A percentile compares a stretch with the other conserved stretches of the same genome.
Evolutionary conservation across 495 filamentous ascomycete genomes (phyloP).

Genomic region (Hypoxylon fuscum): DNA sequence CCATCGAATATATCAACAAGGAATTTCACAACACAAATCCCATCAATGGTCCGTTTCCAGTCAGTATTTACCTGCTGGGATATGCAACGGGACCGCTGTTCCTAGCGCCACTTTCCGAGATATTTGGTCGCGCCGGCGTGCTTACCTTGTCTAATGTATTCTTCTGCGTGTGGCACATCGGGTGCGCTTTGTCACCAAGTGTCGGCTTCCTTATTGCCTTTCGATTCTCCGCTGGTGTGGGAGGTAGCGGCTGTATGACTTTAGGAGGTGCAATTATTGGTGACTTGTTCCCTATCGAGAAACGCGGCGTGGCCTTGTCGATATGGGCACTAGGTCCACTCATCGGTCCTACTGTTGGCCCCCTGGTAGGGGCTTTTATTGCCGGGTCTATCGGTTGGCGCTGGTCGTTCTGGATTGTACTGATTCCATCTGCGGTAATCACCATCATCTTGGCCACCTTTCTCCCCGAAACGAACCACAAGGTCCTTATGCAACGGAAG

Average conservation of each 20-base stretch:
- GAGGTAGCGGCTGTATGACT: slow-evolving; percentile 62
- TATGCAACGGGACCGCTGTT: slow-evolving; percentile 55
- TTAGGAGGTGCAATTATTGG: slow-evolving; percentile 65
- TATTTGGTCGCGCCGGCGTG: slow-evolving; percentile 73
- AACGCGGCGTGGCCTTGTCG: slow-evolving; percentile 67
- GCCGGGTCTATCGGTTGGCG: slow-evolving; percentile 64
- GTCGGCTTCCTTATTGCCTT: slow-evolving; percentile 68
- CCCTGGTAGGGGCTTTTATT: slow-evolving; percentile 63
- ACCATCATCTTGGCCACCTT: slow-evolving; percentile 56
- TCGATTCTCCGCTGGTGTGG: slow-evolving; percentile 71
- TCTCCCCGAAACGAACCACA: slow-evolving; percentile 64
- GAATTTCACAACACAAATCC: slow-evolving; percentile 60
- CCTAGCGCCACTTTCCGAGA: slow-evolving; percentile 74
- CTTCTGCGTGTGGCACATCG: slow-evolving; percentile 75
- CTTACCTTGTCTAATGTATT: slow-evolving; percentile 70
- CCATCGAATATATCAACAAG: slow-evolving; percentile 59
- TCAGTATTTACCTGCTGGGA: slow-evolving; percentile 57
- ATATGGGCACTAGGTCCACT: slow-evolving; percentile 57
- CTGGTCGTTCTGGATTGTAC: slow-evolving; percentile 67
- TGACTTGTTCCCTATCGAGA: slow-evolving; percentile 63
- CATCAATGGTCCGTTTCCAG: slow-evolving; percentile 44
- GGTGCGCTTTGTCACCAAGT: slow-evolving; percentile 71
- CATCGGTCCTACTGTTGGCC: slow-evolving; percentile 55
- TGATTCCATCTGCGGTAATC: slow-evolving; percentile 56
- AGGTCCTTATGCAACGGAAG: slow-evolving; percentile 62